Evolutionary conservation across 352 stramenopile species (phyloP).

Genomic region (Phytophthora palmivora): DNA sequence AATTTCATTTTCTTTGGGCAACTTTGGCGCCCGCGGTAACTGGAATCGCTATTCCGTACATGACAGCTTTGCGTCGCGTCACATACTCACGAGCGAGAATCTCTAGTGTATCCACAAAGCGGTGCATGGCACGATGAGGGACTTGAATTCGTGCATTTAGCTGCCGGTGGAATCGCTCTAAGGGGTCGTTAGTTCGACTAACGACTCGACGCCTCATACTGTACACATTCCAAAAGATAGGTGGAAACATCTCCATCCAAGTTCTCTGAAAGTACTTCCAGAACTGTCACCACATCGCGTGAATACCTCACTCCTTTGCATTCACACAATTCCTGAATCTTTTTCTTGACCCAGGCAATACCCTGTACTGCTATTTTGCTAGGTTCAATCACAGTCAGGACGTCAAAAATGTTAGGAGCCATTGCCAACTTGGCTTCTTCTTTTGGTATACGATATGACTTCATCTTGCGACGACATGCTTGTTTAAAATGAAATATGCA

Average conservation of each 20-base stretch:
- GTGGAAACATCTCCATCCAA: conserved; percentile 7
- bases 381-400: too few relatives aligned
- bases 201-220: background rate
- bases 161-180: conserved; percentile 5
- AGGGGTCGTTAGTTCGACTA: conserved; percentile 8
- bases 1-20: too few relatives aligned
- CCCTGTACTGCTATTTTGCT: too few relatives aligned
- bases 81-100: background rate
- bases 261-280: background rate
- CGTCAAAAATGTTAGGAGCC: too few relatives aligned
- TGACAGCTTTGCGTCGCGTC: background rate
- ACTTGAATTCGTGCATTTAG: conserved; percentile 7
- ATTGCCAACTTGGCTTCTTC: conserved; percentile 5
- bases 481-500: conserved; percentile 12
- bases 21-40: background rate
- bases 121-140: too few relatives aligned
- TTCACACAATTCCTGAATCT: too few relatives aligned
- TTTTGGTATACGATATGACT: background rate
- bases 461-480: conserved; percentile 5
- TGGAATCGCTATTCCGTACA: background rate
- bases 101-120: background rate
- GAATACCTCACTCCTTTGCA: too few relatives aligned
- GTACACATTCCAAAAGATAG: conserved; percentile 4
- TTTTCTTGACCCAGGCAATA: too few relatives aligned
- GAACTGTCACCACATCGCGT: too few relatives aligned